These are phyloP conservation scores for Solanum lycopersicoides DNA, from an alignment of 257 asterid genomes.

Conservation along the genomic window DNA sequence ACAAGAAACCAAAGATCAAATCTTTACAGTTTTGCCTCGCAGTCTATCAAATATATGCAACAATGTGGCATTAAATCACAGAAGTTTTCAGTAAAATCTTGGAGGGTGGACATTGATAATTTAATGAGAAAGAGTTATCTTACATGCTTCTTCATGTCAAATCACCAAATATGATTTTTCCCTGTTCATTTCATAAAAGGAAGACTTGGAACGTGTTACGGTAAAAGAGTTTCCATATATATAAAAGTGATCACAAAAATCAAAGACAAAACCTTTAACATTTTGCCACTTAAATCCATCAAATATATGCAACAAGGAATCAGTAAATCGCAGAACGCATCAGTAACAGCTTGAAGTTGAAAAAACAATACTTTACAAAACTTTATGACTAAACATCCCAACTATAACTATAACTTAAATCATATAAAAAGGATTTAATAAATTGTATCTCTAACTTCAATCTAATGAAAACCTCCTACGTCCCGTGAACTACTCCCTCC, in stretches of 20 bases:
- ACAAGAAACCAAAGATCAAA: background rate
- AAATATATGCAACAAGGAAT: background rate
- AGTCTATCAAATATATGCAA: background rate
- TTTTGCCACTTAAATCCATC: background rate
- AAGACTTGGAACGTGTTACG: background rate
- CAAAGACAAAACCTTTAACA: background rate
- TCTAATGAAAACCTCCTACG: background rate
- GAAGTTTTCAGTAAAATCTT: background rate
- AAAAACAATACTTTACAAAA: background rate
- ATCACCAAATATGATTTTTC: background rate
- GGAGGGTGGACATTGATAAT: background rate
- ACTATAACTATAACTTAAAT: background rate
- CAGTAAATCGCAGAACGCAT: background rate
- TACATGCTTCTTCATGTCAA: background rate
- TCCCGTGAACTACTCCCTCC: background rate
- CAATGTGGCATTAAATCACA: background rate
- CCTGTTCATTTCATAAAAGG: background rate
- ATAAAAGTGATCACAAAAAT: background rate
- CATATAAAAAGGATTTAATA: background rate
- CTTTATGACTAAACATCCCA: background rate
- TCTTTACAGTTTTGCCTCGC: background rate
- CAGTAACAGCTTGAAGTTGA: background rate
- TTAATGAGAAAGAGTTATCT: background rate
- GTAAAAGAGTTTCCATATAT: background rate
- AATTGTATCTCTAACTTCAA: background rate